Conservation (phyloP, 75 land plant species). For the Pseudotsuga menziesii region DNA sequence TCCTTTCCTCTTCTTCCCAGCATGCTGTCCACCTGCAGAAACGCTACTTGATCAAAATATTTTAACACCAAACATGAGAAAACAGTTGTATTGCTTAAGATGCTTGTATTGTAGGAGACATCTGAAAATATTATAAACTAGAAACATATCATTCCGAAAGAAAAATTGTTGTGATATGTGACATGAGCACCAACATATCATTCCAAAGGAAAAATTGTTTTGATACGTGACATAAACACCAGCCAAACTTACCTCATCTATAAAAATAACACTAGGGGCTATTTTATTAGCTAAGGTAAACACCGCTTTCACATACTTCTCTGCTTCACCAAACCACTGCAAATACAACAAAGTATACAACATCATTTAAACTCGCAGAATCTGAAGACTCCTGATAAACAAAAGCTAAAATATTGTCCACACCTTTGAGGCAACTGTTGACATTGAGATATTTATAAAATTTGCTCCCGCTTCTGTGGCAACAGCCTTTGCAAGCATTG, state of each 20-base stretch:
- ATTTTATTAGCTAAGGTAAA: slow-evolving; percentile 52
- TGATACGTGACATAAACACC: neutral
- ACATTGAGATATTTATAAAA: slow-evolving; percentile 45
- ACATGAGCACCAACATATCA: neutral
- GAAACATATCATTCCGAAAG: neutral
- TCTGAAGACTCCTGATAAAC: neutral
- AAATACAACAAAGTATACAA: neutral
- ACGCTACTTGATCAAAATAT: neutral
- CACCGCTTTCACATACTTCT: slow-evolving; percentile 55
- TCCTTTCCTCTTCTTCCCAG: slow-evolving; percentile 49
- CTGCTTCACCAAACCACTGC: slow-evolving; percentile 58
- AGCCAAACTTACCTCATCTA: slow-evolving; percentile 34
- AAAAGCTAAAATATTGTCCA: neutral
- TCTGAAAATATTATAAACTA: neutral
- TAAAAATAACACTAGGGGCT: slow-evolving; percentile 48
- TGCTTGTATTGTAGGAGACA: neutral
- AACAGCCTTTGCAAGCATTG: slow-evolving; percentile 51
- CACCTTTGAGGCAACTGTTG: slow-evolving; percentile 24
- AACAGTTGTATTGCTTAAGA: neutral
- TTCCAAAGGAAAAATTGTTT: neutral
- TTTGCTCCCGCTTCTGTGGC: slow-evolving; percentile 63
- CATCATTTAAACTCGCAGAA: neutral
- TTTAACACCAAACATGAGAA: neutral
- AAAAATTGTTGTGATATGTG: too few species aligned
- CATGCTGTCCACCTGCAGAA: slow-evolving; percentile 35